Evolutionary conservation across 768 basidiomycete genomes (phyloP).

Genomic region (Mycena vulgaris): DNA sequence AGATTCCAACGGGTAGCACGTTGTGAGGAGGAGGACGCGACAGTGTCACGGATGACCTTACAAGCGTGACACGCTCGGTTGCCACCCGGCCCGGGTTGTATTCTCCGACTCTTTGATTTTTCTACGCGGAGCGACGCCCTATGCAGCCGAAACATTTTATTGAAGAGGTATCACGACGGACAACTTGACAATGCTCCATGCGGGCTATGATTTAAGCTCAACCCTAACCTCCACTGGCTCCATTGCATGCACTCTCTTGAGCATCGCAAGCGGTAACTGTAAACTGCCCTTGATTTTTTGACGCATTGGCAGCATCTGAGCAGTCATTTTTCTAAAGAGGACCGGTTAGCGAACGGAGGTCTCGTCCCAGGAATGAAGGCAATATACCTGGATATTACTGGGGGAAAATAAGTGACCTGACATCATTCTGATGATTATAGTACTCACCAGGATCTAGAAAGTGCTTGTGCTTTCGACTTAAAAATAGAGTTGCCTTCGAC

Average conservation of each 20-base stretch:
- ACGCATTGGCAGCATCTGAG: constrained; percentile 24
- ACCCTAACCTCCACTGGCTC: background rate
- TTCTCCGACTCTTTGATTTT: too few species aligned
- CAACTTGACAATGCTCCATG: too few species aligned
- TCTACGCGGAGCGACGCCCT: too few species aligned
- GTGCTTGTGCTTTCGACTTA: constrained; percentile 4
- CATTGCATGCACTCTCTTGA: constrained; percentile 15
- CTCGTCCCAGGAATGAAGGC: background rate
- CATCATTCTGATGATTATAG: too few species aligned
- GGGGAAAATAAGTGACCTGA: background rate
- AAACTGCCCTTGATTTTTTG: constrained; percentile 12
- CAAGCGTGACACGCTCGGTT: too few species aligned
- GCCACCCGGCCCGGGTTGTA: too few species aligned
- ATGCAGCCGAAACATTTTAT: background rate
- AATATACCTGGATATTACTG: constrained; percentile 17
- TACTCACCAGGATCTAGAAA: constrained; percentile 30
- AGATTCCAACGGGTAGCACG: too few species aligned
- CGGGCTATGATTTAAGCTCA: too few species aligned
- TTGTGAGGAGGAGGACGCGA: too few species aligned
- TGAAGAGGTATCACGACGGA: background rate
- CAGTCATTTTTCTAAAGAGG: constrained; percentile 15
- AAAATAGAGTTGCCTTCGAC: constrained; percentile 23
- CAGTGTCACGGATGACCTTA: too few species aligned
- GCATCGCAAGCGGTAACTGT: constrained; percentile 24
- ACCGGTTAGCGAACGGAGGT: background rate